phyloP scores from a whole-genome alignment of 306 rosid genomes.

The Astragalus glycyphyllos region DNA sequence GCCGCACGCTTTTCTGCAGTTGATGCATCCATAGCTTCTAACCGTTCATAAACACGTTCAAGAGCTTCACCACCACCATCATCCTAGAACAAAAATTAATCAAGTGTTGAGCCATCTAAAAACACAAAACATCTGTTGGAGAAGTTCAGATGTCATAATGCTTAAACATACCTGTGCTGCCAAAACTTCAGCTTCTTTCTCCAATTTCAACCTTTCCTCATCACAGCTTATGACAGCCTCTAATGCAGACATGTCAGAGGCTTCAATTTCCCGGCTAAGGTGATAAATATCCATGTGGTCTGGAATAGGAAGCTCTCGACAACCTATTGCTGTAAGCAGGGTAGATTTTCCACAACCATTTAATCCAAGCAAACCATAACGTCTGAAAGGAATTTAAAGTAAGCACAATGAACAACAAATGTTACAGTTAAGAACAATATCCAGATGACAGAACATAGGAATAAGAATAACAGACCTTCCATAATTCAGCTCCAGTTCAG shows the following conservation, averaged over 20 bases:
- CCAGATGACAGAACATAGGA: background rate
- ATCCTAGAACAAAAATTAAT: constrained; percentile 56
- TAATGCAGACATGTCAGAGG: constrained; percentile 94
- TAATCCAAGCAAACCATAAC: constrained; percentile 94
- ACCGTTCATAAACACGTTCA: constrained; percentile 87
- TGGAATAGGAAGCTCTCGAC: constrained; percentile 93
- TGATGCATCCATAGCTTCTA: constrained; percentile 91
- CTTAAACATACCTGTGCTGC: constrained; percentile 72
- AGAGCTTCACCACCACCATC: constrained; percentile 97
- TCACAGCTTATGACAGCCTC: constrained; percentile 94
- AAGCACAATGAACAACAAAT: constrained; percentile 33
- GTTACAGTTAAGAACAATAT: background rate
- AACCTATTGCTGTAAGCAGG: constrained; percentile 81
- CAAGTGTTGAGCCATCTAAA: background rate
- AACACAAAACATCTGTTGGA: background rate
- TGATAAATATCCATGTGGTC: constrained; percentile 97
- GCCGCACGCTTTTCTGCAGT: constrained; percentile 99
- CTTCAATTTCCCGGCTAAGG: constrained; percentile 91
- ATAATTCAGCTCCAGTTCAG: constrained; percentile 94
- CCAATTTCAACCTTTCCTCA: constrained; percentile 89
- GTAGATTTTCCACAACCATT: constrained; percentile 99
- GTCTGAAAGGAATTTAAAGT: constrained; percentile 55
- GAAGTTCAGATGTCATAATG: background rate
- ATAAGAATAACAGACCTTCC: constrained; percentile 70
- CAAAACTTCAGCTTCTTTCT: constrained; percentile 86